Evolutionary conservation across 2,329 filamentous ascomycete genomes (phyloP), one percentile per base, ranked within the genome.

Genomic region (Diaporthe humulicola): DNA sequence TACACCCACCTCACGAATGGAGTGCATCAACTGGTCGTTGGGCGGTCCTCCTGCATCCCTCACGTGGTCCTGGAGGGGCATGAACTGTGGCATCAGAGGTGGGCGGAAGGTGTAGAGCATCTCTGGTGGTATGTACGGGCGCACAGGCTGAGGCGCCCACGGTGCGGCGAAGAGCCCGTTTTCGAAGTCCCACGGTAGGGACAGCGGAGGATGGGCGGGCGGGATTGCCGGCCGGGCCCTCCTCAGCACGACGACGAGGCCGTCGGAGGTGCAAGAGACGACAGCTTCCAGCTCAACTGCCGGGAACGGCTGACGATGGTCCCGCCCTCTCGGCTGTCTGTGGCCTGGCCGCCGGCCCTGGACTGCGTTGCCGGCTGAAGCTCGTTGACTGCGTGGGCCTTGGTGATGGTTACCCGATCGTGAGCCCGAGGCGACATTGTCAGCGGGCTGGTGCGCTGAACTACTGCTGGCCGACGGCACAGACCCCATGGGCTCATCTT

Each of bases 191-290:
- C 85, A 83, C 48, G 83, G 87, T 15, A 76, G 60, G 4, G 87
- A 81, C 36, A 84, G 81, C 17, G 89, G 86, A 12, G 88, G 87
- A 72, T 91, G 86, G 5, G 88, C 83, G 17, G 87, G 86, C 4
- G 93, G 93, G 61, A 95, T 91, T 10, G 91, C 88, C 5, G 94
- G 92, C 36, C 93, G 90, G 33, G 95, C 95, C 77, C 90, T 91
- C 73, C 95, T 90, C 19, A 97, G 86, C 67, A 96, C 92, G 10
- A 97, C 94, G 3, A 97, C 94, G 0, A 98, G 86, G 0, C 95
- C 95, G 81, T 98, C 95, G 0, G 95, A 97, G 2, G 95, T 95
- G 83, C 95, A 98, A 0, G 95, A 97, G 7, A 98, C 92, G n/a
- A 98, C 94, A 2, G 95, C 95, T 84, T 98, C 95, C 5, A 98